Percentiles rank a stretch among this genome's conserved stretches.
These are phyloP conservation scores for Pyrenophora seminiperda DNA, from an alignment of 2,329 filamentous ascomycete genomes.

Conservation along the genomic window DNA sequence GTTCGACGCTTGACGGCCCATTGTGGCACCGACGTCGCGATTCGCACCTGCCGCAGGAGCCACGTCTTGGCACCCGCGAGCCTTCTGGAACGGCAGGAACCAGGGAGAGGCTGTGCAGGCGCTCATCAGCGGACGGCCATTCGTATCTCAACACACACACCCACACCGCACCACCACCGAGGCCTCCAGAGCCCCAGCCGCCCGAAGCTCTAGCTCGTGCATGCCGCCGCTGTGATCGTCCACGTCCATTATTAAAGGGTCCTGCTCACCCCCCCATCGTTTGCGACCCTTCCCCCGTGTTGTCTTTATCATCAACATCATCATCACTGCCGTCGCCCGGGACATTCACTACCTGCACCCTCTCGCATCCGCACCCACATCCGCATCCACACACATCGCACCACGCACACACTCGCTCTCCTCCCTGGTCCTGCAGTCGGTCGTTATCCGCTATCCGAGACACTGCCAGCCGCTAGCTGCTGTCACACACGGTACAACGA, in stretches of 20 bases:
- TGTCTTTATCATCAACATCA: background rate
- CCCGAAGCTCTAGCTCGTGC: constrained; percentile 12
- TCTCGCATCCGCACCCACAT: background rate
- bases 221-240: constrained; percentile 19
- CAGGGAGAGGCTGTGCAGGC: constrained; percentile 13
- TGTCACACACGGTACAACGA: constrained; percentile 2
- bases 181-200: constrained; percentile 10
- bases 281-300: constrained; percentile 1
- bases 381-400: background rate
- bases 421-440: constrained; percentile 1
- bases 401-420: background rate
- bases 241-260: constrained; percentile 26
- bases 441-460: constrained; percentile 18
- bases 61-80: constrained; percentile 15
- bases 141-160: constrained; percentile 17
- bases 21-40: constrained; percentile 16
- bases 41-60: constrained; percentile 14
- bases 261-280: constrained; percentile 5
- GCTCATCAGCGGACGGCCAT: constrained; percentile 6
- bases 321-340: background rate
- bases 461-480: constrained; percentile 12
- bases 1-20: background rate
- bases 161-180: constrained; percentile 10
- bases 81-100: constrained; percentile 12
- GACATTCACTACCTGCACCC: background rate